A percentile compares a stretch with the other conserved stretches of the same genome.
Evolutionary conservation across 306 rosid species (phyloP).

Genomic region (Arachis hypogaea): DNA sequence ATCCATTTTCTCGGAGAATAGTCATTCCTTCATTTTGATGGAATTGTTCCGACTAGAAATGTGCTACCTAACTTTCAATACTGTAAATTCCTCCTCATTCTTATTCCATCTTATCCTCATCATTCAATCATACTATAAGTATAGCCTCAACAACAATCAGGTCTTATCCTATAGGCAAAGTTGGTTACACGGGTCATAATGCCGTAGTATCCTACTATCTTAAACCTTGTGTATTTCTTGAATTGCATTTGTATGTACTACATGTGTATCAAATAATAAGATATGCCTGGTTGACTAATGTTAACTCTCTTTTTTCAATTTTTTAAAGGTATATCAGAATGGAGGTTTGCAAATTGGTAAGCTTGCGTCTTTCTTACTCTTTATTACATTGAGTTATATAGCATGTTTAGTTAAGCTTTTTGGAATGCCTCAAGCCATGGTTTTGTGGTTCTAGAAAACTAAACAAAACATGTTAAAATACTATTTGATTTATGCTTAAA

Average conservation of each 20-base stretch:
- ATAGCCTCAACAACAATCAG: too few relatives aligned
- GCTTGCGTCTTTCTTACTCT: constrained; percentile 36
- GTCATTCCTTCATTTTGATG: constrained; percentile 22
- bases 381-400: neutral
- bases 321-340: constrained; percentile 59
- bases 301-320: constrained; percentile 34
- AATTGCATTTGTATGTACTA: constrained; percentile 6
- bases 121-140: too few relatives aligned
- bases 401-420: neutral
- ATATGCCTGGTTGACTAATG: constrained; percentile 51
- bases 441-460: neutral
- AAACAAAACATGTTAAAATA: neutral
- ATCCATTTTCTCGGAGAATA: neutral
- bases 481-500: constrained; percentile 18
- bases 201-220: too few relatives aligned
- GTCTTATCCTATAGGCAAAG: too few relatives aligned
- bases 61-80: constrained; percentile 11
- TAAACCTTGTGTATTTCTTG: neutral
- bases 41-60: constrained; percentile 19
- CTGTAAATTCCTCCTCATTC: constrained; percentile 14
- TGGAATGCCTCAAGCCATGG: neutral
- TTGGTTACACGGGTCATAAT: too few relatives aligned
- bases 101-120: constrained; percentile 1
- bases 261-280: constrained; percentile 4
- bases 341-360: constrained; percentile 73